phyloP scores from a whole-genome alignment of 805 yeast genomes.

The Saccharomycopsis amapae region DNA sequence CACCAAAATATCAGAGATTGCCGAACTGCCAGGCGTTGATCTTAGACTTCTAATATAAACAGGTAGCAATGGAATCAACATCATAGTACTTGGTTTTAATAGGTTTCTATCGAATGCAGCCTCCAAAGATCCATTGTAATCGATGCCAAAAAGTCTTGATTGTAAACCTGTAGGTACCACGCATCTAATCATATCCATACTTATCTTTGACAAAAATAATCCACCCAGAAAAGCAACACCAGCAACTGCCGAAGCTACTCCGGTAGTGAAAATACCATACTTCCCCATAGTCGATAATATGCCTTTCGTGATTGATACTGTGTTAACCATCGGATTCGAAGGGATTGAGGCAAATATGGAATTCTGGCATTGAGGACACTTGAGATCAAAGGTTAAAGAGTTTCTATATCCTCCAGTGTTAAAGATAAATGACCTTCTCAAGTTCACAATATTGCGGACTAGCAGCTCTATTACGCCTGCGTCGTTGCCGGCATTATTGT shows the following conservation, averaged over 20 bases:
- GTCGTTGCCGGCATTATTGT: neutral
- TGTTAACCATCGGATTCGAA: slow-evolving; percentile 17
- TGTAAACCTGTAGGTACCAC: slow-evolving; percentile 31
- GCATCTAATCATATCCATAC: slow-evolving; percentile 26
- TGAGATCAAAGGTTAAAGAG: slow-evolving; percentile 19
- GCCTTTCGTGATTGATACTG: slow-evolving; percentile 22
- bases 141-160: slow-evolving; percentile 27
- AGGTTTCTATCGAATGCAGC: slow-evolving; percentile 4
- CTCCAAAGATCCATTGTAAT: slow-evolving; percentile 18
- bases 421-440: neutral
- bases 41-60: slow-evolving; percentile 23
- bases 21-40: neutral
- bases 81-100: slow-evolving; percentile 16
- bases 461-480: too few species aligned
- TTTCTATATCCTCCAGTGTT: too few species aligned
- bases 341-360: slow-evolving; percentile 26
- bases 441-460: too few species aligned
- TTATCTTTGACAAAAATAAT: slow-evolving; percentile 25
- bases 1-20: neutral
- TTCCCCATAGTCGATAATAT: slow-evolving; percentile 12
- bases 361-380: slow-evolving; percentile 35
- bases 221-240: slow-evolving; percentile 24
- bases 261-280: slow-evolving; percentile 16
- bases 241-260: slow-evolving; percentile 24
- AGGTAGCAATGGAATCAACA: slow-evolving; percentile 28